Evolutionary conservation across 805 yeast species (phyloP).

Genomic region (Diddensiella transvaalensis): DNA sequence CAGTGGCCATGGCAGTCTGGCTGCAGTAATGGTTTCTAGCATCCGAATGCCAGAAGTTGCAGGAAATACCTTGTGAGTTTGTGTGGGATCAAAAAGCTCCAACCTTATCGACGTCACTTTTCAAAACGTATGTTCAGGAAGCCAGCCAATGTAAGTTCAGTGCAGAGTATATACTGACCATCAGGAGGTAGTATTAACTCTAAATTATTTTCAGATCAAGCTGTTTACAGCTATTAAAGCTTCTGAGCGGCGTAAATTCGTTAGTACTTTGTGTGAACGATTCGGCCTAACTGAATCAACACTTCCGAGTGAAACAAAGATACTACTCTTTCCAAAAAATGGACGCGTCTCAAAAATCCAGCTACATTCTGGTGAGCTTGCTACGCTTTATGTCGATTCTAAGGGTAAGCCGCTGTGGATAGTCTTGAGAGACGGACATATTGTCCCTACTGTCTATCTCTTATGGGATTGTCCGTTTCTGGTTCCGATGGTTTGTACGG

Average conservation of each 20-base stretch:
- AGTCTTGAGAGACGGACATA: constrained; percentile 43
- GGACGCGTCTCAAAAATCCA: constrained; percentile 64
- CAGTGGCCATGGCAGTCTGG: constrained; percentile 19
- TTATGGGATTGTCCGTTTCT: constrained; percentile 66
- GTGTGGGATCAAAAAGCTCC: not conserved
- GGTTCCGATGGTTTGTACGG: constrained; percentile 67
- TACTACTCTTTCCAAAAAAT: constrained; percentile 46
- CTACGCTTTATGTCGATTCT: constrained; percentile 62
- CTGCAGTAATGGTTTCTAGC: constrained; percentile 15
- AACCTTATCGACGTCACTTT: not conserved
- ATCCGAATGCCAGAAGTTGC: too few species aligned
- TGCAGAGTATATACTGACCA: not conserved
- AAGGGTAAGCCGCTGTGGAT: constrained; percentile 72
- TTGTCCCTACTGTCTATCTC: constrained; percentile 65
- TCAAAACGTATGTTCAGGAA: constrained; percentile 7
- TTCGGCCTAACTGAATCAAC: constrained; percentile 35
- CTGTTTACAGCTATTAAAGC: constrained; percentile 76
- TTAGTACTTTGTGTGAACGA: constrained; percentile 40
- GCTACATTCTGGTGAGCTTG: constrained; percentile 46
- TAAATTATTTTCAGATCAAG: constrained; percentile 38
- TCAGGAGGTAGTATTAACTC: constrained; percentile 8
- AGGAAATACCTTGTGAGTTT: too few species aligned
- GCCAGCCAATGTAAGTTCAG: not conserved
- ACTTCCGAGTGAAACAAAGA: constrained; percentile 42
- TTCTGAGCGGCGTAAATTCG: constrained; percentile 66